A percentile compares a stretch with the other conserved stretches of the same genome.
These are phyloP conservation scores for Iberis pinnata DNA, from an alignment of 345 rosid species.

Conservation along the genomic window DNA sequence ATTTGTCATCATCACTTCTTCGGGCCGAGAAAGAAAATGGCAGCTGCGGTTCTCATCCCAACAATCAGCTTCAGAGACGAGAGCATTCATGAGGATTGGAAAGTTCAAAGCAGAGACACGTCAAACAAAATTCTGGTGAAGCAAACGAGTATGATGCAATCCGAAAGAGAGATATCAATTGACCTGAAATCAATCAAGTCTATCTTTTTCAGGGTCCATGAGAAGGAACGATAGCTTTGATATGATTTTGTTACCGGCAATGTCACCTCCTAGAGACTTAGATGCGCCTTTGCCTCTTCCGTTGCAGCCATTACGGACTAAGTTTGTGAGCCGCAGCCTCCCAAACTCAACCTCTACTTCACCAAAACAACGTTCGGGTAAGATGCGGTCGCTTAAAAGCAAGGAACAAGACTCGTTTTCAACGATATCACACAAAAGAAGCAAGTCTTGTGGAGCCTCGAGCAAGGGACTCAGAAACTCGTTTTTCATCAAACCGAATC, in stretches of 20 bases:
- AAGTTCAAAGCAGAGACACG: slow-evolving; percentile 24
- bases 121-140: slow-evolving; percentile 30
- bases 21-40: slow-evolving; percentile 14
- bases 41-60: slow-evolving; percentile 20
- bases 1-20: not conserved
- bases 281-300: not conserved
- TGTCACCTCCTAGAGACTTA: slow-evolving; percentile 28
- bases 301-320: slow-evolving; percentile 24
- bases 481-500: slow-evolving; percentile 26
- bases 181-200: slow-evolving; percentile 52
- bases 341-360: slow-evolving; percentile 58
- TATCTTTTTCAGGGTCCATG: slow-evolving; percentile 30
- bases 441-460: slow-evolving; percentile 59
- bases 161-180: slow-evolving; percentile 51
- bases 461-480: slow-evolving; percentile 17
- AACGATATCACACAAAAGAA: too few species aligned
- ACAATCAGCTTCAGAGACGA: slow-evolving; percentile 27
- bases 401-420: too few species aligned
- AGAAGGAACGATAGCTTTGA: slow-evolving; percentile 40
- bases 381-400: too few species aligned
- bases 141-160: slow-evolving; percentile 31
- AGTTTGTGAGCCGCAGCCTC: slow-evolving; percentile 48
- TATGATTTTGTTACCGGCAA: slow-evolving; percentile 29
- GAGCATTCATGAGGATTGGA: slow-evolving; percentile 32
- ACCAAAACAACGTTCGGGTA: too few species aligned